Base-by-base conservation (phyloP, 2,329 filamentous ascomycete species). In the Dactylellina haptotyla region DNA sequence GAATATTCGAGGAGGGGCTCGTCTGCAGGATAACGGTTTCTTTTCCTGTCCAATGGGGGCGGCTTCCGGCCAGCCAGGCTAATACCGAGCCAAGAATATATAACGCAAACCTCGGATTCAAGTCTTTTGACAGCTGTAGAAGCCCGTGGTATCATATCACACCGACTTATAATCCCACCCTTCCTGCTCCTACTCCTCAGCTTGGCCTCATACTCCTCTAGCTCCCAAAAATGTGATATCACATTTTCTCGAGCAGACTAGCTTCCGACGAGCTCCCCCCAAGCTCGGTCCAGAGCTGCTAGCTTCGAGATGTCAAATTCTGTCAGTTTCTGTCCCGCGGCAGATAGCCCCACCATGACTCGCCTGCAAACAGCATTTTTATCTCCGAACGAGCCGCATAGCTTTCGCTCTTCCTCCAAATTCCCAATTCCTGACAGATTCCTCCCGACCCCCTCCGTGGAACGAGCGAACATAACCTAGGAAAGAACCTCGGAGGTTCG, bases 311-410 rank as follows among this genome's bases (percentile, higher is more conserved):
- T 26, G 14, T 9, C 4, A 32, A 37, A 41, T n/a, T n/a, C n/a
- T n/a, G n/a, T n/a, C n/a, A n/a, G n/a, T n/a, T n/a, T n/a, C n/a
- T n/a, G n/a, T n/a, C n/a, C n/a, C n/a, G n/a, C n/a, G n/a, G n/a
- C n/a, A n/a, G 28, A 41, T 9, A 28, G 26, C 56, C 64, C 64
- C 64, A 67, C 64, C 48, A 67, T 67, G 64, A 54, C 64, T 56
- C 64, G 39, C 39, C 23, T 9, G 14, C 56, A 58, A 30, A 43
- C 23, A 16, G 20, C 18, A 45, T 16, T 41, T 12, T 25, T 30
- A 58, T 41, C 34, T 28, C 20, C 32, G 34, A 58, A 28, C 14
- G 37, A 43, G 34, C 39, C 23, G 54, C 39, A 23, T 10, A 28
- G 9, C 20, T 45, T 25, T 25, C 9, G n/a, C 30, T 54, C 18